Conservation (phyloP, 352 stramenopile genomes). For the Hyaloperonospora arabidopsidis region DNA sequence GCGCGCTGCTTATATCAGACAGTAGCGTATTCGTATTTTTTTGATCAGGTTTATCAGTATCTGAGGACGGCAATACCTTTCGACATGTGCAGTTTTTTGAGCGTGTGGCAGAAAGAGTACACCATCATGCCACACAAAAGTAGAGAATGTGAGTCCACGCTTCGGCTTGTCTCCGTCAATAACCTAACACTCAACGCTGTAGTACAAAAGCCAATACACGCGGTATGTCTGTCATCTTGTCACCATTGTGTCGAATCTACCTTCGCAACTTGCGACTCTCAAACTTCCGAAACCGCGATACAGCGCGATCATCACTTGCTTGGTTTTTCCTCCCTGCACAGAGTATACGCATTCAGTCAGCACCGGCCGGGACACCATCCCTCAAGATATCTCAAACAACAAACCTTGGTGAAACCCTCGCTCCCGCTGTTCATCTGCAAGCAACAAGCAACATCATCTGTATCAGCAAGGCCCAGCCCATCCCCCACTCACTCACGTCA, state of each 20-base stretch:
- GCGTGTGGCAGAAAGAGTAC: too few species aligned
- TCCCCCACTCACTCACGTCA: not conserved
- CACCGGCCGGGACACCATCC: not conserved
- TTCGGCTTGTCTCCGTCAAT: too few species aligned
- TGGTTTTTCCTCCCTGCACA: conserved; percentile 49
- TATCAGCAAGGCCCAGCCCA: conserved; percentile 7
- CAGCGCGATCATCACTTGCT: conserved; percentile 51
- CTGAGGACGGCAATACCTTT: too few species aligned
- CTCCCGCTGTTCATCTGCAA: conserved; percentile 61
- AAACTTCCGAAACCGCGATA: conserved; percentile 66
- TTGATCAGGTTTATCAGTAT: too few species aligned
- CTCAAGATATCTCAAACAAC: not conserved
- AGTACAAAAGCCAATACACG: too few species aligned
- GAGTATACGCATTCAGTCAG: not conserved
- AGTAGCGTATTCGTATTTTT: too few species aligned
- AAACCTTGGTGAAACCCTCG: conserved; percentile 50
- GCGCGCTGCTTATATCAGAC: too few species aligned
- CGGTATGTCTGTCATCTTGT: too few species aligned
- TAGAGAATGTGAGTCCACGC: too few species aligned
- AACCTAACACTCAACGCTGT: too few species aligned
- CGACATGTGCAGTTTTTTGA: too few species aligned
- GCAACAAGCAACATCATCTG: conserved; percentile 5
- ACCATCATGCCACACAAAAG: too few species aligned
- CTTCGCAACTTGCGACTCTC: conserved; percentile 43
- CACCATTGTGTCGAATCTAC: conserved; percentile 6